phyloP scores from a whole-genome alignment of 768 basidiomycete species.

The Boletus pseudo-olivaceus region DNA sequence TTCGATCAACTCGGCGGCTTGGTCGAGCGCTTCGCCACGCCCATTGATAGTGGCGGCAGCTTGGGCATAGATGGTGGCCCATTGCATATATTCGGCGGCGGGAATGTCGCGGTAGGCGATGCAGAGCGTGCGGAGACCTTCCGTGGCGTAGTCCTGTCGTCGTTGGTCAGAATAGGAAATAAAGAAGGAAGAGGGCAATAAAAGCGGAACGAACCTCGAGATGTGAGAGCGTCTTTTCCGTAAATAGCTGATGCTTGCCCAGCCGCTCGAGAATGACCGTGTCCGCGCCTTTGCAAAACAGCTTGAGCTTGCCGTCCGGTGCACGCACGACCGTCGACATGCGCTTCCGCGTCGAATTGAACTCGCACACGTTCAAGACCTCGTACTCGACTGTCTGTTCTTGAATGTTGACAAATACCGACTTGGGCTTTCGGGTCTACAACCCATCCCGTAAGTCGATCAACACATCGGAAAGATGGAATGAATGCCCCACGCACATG shows the following conservation, averaged over 20 bases:
- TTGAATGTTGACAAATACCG: slow-evolving; percentile 82
- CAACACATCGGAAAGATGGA: neutral
- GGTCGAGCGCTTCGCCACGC: slow-evolving; percentile 90
- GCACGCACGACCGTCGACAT: slow-evolving; percentile 94
- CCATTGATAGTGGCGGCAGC: slow-evolving; percentile 96
- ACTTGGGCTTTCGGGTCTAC: slow-evolving; percentile 93
- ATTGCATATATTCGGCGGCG: slow-evolving; percentile 85
- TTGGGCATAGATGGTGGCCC: slow-evolving; percentile 84
- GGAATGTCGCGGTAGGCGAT: slow-evolving; percentile 92
- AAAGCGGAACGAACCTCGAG: slow-evolving; percentile 63
- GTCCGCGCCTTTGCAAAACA: slow-evolving; percentile 97
- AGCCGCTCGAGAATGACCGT: slow-evolving; percentile 94
- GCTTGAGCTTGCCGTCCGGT: slow-evolving; percentile 87
- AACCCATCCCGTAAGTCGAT: neutral
- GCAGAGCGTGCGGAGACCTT: slow-evolving; percentile 95
- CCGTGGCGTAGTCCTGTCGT: slow-evolving; percentile 87
- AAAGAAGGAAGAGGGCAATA: no score
- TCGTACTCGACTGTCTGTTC: slow-evolving; percentile 78
- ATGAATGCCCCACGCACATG: slow-evolving; percentile 55
- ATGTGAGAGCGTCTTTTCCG: slow-evolving; percentile 83
- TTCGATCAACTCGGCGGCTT: slow-evolving; percentile 94
- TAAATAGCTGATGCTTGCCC: slow-evolving; percentile 78
- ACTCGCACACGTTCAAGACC: slow-evolving; percentile 96
- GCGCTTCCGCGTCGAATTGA: slow-evolving; percentile 95
- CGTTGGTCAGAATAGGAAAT: neutral